Evolutionary conservation across 73 alveolate species (phyloP), one percentile per base, ranked within the genome.

Genomic region (Tetrahymena thermophila): DNA sequence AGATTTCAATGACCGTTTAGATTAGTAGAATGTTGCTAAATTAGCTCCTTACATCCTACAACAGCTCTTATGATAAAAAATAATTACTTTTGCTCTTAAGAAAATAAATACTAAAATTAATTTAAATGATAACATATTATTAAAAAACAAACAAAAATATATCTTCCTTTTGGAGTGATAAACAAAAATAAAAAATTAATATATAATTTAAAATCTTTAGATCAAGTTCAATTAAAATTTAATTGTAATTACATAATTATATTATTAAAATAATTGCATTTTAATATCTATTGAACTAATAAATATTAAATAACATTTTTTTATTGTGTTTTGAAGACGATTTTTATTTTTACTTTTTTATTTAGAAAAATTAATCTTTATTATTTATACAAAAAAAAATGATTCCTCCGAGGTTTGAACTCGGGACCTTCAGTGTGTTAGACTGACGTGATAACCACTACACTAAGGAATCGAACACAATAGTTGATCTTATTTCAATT

Each of bases 381-480:
- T 5, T 4, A n/a, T 28, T 28, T 71, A 4, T 16, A 71, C 0
- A 71, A 71, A 71, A 71, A 71, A 71, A 71, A 71, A 71, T 71
- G 89, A 71, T 71, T 71, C 89, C 89, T 71, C 89, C 89, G 89
- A 71, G 89, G 89, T 71, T 71, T 71, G 89, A 71, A 71, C 89
- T 71, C 89, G 89, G 89, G 89, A 71, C 89, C 89, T 71, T 71
- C 89, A 71, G 89, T 71, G 89, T 71, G 89, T 71, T 71, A 71
- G 89, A 71, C 89, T 71, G 89, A 71, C 89, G 89, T 71, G 89
- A 71, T 71, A 71, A 71, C 89, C 89, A 71, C 89, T 71, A 71
- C 89, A 71, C 89, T 71, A 71, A 71, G 89, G 89, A 71, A 71
- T 71, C 89, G 37, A 25, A 31, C 37, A 71, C 89, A 71, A 15